phyloP scores from a whole-genome alignment of 768 basidiomycete genomes.

The Candolleomyces efflorescens region DNA sequence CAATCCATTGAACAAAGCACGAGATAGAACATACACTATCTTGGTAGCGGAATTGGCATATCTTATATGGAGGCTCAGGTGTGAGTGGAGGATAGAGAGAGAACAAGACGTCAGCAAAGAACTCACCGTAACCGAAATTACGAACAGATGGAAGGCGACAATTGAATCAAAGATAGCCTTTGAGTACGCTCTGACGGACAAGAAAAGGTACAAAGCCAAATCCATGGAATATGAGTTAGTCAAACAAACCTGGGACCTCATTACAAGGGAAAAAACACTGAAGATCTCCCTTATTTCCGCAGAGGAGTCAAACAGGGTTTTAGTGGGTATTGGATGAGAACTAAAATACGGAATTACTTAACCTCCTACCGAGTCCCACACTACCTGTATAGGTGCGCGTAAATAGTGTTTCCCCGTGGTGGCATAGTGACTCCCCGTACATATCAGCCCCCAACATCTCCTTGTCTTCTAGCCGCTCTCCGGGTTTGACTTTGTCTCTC shows the following conservation, averaged over 20 bases:
- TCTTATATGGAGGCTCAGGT: slow-evolving; percentile 24
- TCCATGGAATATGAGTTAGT: neutral
- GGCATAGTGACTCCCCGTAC: neutral
- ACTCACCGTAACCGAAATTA: neutral
- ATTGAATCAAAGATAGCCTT: neutral
- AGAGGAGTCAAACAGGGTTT: neutral
- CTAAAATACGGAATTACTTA: too few relatives aligned
- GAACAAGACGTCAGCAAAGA: slow-evolving; percentile 4
- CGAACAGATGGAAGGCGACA: neutral
- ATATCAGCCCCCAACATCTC: neutral
- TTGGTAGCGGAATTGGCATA: slow-evolving; percentile 22
- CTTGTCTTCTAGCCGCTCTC: too few relatives aligned
- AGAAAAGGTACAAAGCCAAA: neutral
- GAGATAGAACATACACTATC: slow-evolving; percentile 11
- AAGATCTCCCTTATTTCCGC: neutral
- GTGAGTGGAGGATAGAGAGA: slow-evolving; percentile 17
- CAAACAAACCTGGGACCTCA: neutral
- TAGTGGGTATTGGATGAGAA: neutral
- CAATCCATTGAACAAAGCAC: neutral
- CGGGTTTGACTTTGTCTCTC: too few relatives aligned
- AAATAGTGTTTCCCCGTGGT: neutral
- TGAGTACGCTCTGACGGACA: neutral
- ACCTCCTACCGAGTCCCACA: neutral
- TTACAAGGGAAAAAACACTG: neutral
- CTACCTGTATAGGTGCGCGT: neutral